phyloP scores from a whole-genome alignment of 2,329 filamentous ascomycete species.

The Kalmusia sp. region DNA sequence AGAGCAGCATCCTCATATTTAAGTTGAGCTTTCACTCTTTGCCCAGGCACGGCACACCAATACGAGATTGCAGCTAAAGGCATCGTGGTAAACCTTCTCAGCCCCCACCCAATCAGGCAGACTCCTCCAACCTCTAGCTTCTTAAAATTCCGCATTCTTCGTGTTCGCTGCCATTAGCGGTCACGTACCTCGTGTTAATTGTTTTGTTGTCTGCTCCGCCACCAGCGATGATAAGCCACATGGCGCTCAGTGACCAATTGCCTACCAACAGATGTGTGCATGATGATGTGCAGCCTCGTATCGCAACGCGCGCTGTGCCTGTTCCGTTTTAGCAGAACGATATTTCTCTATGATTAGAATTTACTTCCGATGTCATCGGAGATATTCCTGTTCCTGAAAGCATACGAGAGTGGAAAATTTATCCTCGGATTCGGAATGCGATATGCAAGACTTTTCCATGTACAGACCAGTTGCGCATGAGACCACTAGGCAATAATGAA shows the following conservation, averaged over 20 bases:
- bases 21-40: neutral
- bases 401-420: too few species aligned
- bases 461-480: too few species aligned
- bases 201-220: neutral
- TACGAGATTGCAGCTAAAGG: neutral
- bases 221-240: neutral
- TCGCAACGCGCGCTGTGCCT: neutral
- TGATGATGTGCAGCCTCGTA: neutral
- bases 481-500: too few species aligned
- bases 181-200: neutral
- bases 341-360: neutral
- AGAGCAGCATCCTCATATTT: neutral
- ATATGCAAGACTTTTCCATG: too few species aligned
- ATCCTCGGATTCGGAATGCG: too few species aligned
- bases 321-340: neutral
- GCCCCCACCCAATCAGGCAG: neutral
- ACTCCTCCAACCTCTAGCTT: neutral
- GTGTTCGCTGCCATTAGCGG: neutral
- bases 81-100: neutral
- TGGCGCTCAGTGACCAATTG: neutral
- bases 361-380: neutral
- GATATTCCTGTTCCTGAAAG: neutral
- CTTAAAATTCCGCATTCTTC: neutral
- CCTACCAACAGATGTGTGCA: too few species aligned
- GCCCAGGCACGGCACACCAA: constrained; percentile 1